Percentiles rank a stretch among this genome's conserved stretches.
Evolutionary conservation across 495 filamentous ascomycete species (phyloP).

Genomic region (Bacidia gigantensis): DNA sequence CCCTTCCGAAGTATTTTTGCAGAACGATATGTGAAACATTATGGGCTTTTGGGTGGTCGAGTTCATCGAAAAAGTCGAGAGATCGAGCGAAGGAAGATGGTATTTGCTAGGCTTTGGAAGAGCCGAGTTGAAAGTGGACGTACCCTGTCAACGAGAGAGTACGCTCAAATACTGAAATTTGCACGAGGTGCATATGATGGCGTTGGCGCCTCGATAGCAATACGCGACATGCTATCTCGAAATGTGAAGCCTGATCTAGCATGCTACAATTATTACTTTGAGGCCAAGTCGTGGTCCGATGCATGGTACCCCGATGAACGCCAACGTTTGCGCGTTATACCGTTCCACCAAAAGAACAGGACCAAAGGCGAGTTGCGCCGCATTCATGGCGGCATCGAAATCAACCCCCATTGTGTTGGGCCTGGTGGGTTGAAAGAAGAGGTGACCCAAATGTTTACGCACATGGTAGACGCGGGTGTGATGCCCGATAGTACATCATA

Average conservation of each 20-base stretch:
- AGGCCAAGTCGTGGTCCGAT: constrained; percentile 31
- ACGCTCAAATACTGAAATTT: constrained; percentile 5
- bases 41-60: neutral
- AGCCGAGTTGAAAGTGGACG: neutral
- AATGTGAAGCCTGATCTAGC: constrained; percentile 31
- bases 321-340: constrained; percentile 30
- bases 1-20: constrained; percentile 12
- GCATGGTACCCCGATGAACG: constrained; percentile 24
- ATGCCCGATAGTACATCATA: constrained; percentile 41
- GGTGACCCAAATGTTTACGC: constrained; percentile 29
- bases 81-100: neutral
- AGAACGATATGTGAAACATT: constrained; percentile 18
- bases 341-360: constrained; percentile 7
- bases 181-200: constrained; percentile 22
- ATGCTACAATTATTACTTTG: constrained; percentile 47
- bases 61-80: neutral
- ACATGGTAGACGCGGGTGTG: constrained; percentile 37
- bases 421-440: constrained; percentile 26
- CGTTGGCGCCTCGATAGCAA: constrained; percentile 33
- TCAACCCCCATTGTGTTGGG: constrained; percentile 17
- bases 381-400: constrained; percentile 21
- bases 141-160: constrained; percentile 3
- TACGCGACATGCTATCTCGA: constrained; percentile 33
- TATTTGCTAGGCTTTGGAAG: constrained; percentile 1
- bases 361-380: neutral